Conservation (phyloP, 169 alveolate genomes). For the Plasmodium vinckei region DNA sequence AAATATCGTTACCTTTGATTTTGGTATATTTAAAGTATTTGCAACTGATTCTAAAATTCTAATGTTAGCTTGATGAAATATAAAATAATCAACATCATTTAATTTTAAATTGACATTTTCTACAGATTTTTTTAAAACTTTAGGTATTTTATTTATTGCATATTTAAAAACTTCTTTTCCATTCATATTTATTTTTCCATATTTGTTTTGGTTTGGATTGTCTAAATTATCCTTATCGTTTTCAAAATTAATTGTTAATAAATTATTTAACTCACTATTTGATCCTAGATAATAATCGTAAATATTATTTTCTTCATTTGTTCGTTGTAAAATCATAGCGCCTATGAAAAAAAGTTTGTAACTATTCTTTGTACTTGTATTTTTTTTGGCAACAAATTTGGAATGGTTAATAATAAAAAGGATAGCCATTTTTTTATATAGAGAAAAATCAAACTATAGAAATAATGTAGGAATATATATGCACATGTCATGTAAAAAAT, state of each 20-base stretch:
- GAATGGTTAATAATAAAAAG: too few species aligned
- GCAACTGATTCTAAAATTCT: constrained; percentile 84
- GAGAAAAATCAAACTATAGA: too few species aligned
- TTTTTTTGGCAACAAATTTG: too few species aligned
- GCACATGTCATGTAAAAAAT: neutral
- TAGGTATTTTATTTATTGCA: constrained; percentile 79
- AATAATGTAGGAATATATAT: too few species aligned
- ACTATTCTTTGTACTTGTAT: too few species aligned
- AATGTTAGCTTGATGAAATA: constrained; percentile 84
- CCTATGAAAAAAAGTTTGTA: constrained; percentile 8
- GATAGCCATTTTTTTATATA: too few species aligned
- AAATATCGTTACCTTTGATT: constrained; percentile 65
- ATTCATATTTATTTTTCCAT: constrained; percentile 78
- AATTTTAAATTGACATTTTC: constrained; percentile 68
- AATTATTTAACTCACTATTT: constrained; percentile 53
- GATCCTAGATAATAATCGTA: constrained; percentile 45
- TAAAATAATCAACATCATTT: constrained; percentile 80
- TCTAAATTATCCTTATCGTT: constrained; percentile 42
- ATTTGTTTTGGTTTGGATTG: constrained; percentile 41
- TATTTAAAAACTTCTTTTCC: constrained; percentile 84
- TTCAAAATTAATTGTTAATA: constrained; percentile 45
- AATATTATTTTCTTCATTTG: constrained; percentile 74
- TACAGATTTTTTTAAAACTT: constrained; percentile 55
- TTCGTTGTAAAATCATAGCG: constrained; percentile 54
- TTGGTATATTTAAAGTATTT: constrained; percentile 72